Evolutionary conservation across 805 yeast species (phyloP).

Genomic region (Candida caryicola): DNA sequence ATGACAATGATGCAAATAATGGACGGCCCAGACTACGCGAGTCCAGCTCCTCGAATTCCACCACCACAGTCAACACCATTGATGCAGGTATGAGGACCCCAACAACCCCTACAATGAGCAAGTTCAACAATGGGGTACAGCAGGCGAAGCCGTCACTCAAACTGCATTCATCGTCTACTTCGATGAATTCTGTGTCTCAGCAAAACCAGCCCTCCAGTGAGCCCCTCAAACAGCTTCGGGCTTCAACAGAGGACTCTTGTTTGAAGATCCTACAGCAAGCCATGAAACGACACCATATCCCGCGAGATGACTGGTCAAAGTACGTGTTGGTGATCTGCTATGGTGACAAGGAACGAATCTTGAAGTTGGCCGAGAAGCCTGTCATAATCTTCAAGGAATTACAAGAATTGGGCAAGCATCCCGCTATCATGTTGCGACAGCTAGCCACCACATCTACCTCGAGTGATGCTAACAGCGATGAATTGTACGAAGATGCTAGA

Average conservation of each 20-base stretch:
- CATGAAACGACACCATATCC: conserved; percentile 77
- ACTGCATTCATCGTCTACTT: conserved; percentile 5
- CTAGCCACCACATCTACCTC: conserved; percentile 46
- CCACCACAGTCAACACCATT: conserved; percentile 7
- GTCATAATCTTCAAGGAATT: conserved; percentile 80
- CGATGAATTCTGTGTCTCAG: neutral
- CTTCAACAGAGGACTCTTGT: conserved; percentile 89
- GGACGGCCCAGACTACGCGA: conserved; percentile 24
- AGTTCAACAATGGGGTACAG: neutral
- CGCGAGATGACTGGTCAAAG: conserved; percentile 78
- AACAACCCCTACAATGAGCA: conserved; percentile 7
- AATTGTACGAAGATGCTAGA: conserved; percentile 34
- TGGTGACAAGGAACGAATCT: conserved; percentile 83
- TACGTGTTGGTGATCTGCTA: conserved; percentile 87
- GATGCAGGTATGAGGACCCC: conserved; percentile 2
- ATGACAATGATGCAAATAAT: conserved; percentile 1
- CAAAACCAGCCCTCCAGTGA: conserved; percentile 38
- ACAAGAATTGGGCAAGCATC: conserved; percentile 80
- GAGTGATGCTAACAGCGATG: conserved; percentile 7
- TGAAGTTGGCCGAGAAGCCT: conserved; percentile 85
- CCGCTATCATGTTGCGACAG: conserved; percentile 89
- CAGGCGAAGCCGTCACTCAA: conserved; percentile 7
- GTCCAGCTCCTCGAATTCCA: conserved; percentile 15
- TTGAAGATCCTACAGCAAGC: conserved; percentile 84
- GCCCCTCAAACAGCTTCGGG: conserved; percentile 78